Base-by-base conservation (phyloP, 768 basidiomycete species). In the Royoungia palumana region DNA sequence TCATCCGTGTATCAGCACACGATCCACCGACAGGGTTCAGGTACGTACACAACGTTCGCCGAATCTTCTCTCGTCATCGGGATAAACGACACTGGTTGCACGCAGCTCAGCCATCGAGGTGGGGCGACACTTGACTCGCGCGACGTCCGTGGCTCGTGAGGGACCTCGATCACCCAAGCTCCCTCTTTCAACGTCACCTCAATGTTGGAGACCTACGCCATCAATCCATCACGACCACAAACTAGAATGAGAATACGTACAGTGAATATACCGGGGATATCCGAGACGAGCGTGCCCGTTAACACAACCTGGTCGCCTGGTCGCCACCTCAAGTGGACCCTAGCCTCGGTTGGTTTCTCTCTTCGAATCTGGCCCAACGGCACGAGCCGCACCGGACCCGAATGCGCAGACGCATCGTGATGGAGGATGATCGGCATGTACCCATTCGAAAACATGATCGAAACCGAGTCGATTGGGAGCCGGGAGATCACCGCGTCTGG, bases 101-200 rank as follows among this genome's bases (percentile, higher is more conserved):
- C 43, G 5, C 79, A 80, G 42, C 71, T 75, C 43, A 89, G 60
- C 89, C 89, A 91, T 44, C 69, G 69, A 12, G 73, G 69, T 12
- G 62, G 51, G 8, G 42, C 44, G 21, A 54, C 10, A 14, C 58
- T 53, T 25, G 68, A 70, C 30, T 69, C 66, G 9, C 73, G 73
- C 25, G 64, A 56, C 16, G 58, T 62, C 46, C 66, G 69, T 2
- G 78, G 74, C 19, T 75, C 70, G 43, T 83, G 70, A 1, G 81
- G 78, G 27, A 92, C 65, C 36, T 86, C 75, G 21, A 93, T 71
- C 36, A 70, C 77, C 90, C 90, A 93, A 24, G 91, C 48, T 32
- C 79, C 78, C 62, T 85, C 75, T 46, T 75, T 72, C 21, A 91
- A 60, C 0, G 74, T 79, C 32, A 83, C 51, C 2, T 79, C 62